A percentile compares a stretch with the other conserved stretches of the same genome.
These are phyloP conservation scores for Peniophora sp. DNA, from an alignment of 1,284 basidiomycete genomes.

Conservation along the genomic window DNA sequence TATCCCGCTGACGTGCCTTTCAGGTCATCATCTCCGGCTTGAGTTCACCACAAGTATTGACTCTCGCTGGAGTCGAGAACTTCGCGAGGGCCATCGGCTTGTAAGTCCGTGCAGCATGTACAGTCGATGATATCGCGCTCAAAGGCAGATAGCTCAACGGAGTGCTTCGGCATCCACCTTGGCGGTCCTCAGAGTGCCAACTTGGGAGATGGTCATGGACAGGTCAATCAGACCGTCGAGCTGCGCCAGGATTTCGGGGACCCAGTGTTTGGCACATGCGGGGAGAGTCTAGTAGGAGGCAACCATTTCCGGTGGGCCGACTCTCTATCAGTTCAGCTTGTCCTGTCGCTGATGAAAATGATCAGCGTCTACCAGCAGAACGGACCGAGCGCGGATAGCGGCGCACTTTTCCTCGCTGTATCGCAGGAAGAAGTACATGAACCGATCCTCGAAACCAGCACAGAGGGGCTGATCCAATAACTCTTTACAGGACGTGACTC, in stretches of 20 bases:
- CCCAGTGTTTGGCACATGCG: slow-evolving; percentile 48
- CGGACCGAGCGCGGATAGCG: slow-evolving; percentile 47
- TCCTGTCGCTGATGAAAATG: slow-evolving; percentile 15
- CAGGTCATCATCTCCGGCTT: slow-evolving; percentile 53
- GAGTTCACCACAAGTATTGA: slow-evolving; percentile 63
- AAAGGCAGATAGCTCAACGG: slow-evolving; percentile 42
- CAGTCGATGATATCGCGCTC: slow-evolving; percentile 2
- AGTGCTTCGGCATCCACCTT: slow-evolving; percentile 64
- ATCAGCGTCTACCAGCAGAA: slow-evolving; percentile 71
- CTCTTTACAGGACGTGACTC: slow-evolving; percentile 22
- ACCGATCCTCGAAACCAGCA: too few relatives aligned
- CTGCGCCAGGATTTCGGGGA: slow-evolving; percentile 62
- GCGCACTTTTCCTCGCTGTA: slow-evolving; percentile 66
- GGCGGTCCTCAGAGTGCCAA: slow-evolving; percentile 60
- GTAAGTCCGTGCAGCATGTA: slow-evolving; percentile 24
- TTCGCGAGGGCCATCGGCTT: slow-evolving; percentile 61
- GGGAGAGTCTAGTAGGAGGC: slow-evolving; percentile 56
- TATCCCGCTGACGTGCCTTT: slow-evolving; percentile 22
- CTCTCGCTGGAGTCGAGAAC: slow-evolving; percentile 50
- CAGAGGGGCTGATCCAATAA: too few relatives aligned
- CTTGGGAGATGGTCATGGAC: slow-evolving; percentile 61
- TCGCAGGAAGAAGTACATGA: slow-evolving; percentile 49
- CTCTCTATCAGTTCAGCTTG: too few relatives aligned
- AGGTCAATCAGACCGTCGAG: slow-evolving; percentile 54
- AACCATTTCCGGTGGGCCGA: slow-evolving; percentile 55